Base-by-base conservation (phyloP, 805 yeast species). In the Wickerhamiella alocasiicola region DNA sequence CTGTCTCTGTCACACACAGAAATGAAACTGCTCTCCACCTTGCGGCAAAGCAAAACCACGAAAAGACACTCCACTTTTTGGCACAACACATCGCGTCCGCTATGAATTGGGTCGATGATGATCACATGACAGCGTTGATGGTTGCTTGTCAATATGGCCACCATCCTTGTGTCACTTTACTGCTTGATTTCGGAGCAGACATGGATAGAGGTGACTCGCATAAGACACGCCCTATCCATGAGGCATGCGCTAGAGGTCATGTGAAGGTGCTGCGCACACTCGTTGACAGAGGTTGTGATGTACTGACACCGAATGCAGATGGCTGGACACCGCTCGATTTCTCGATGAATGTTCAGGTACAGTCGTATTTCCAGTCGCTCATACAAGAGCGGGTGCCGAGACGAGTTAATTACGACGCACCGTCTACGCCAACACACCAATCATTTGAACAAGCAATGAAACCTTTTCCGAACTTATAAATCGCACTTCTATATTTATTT, bases 221-320 rank as follows among this genome's bases (percentile, higher is more conserved):
- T 12, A 94, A 91, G 1, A 81, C 84, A 53, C 77, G 94, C 2
- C 83, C 95, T 0, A 61, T 88, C 31, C 97, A 88, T 59, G 64
- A 80, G 39, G 94, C 95, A 0, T 69, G 82, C 49, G 78, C 79
- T 42, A 72, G 68, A 50, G 88, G 87, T 5, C 71, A 73, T 45
- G 51, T 71, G 12, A 70, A 70, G 36, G 75, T 81, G 34, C 58
- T 75, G 46, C 66, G 70, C 39, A 54, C 77, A 25, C 58, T 81
- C 32, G 56, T 78, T 0, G 63, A 61, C 13, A 63, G 71, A 23
- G 65, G 68, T 16, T 71, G 74, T 1, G 70, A 74, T 44, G 67
- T 67, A 28, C 59, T 63, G 17, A 51, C 66, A 17, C 55, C 62
- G 26, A 82, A 82, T 55, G 55, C 59, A 11, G 66, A 66, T n/a